phyloP scores from a whole-genome alignment of 768 basidiomycete genomes.

The Auricularia sp. region DNA sequence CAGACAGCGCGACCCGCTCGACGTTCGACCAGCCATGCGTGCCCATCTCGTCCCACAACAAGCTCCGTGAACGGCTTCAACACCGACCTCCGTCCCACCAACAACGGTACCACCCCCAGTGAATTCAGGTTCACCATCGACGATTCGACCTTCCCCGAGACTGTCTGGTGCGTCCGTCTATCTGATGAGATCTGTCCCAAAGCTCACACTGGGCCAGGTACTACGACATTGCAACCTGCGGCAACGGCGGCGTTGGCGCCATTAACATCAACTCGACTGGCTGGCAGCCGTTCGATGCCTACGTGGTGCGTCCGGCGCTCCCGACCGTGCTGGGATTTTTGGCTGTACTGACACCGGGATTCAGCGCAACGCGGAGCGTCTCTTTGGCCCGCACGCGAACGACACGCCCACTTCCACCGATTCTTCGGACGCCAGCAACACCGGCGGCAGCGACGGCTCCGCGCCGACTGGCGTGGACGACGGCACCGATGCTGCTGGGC shows the following conservation, averaged over 20 bases:
- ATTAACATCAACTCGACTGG: neutral
- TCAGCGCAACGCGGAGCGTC: neutral
- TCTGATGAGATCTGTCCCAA: neutral
- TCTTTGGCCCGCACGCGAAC: neutral
- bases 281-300: neutral
- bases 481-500: neutral
- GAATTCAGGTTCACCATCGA: neutral
- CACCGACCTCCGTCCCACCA: neutral
- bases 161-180: neutral
- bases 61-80: slow-evolving; percentile 1
- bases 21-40: slow-evolving; percentile 1
- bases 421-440: neutral
- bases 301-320: neutral
- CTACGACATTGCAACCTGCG: neutral
- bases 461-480: neutral
- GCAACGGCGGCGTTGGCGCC: neutral
- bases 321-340: neutral
- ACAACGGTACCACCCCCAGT: neutral
- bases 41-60: neutral
- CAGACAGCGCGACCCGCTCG: neutral
- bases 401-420: neutral
- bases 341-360: neutral
- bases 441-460: neutral
- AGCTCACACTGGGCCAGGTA: neutral
- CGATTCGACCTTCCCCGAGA: neutral